phyloP scores from a whole-genome alignment of 2,329 filamentous ascomycete genomes.

The Didymella segeticola region DNA sequence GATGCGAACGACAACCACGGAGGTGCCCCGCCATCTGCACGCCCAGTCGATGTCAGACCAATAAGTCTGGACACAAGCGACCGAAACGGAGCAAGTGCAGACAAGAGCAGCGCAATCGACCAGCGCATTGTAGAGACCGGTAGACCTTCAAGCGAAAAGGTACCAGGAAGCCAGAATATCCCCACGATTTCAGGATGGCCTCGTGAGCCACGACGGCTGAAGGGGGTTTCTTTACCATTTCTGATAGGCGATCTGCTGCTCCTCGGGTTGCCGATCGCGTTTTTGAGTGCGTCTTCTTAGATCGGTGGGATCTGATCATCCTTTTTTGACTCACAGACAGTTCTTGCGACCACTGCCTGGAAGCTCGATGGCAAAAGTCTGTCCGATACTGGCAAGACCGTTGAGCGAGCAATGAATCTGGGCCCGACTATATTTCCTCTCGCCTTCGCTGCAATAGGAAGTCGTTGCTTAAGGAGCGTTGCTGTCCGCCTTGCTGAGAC shows the following conservation, averaged over 20 bases:
- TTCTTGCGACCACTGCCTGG: not conserved
- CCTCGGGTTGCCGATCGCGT: not conserved
- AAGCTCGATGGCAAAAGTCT: not conserved
- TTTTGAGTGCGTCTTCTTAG: not conserved
- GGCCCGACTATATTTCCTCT: conserved; percentile 2
- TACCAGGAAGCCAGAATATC: too few species aligned
- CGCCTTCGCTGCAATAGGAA: conserved; percentile 1
- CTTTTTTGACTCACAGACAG: not conserved
- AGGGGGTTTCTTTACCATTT: not conserved
- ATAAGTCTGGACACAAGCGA: too few species aligned
- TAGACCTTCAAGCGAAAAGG: too few species aligned
- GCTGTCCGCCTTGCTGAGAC: not conserved
- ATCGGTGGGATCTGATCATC: not conserved
- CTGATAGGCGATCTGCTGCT: not conserved
- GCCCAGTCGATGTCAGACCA: too few species aligned
- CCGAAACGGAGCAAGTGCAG: too few species aligned
- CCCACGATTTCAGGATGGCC: not conserved
- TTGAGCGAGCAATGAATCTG: not conserved
- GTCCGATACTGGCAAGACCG: not conserved
- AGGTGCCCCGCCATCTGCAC: too few species aligned
- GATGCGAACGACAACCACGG: too few species aligned
- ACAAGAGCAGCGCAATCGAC: too few species aligned
- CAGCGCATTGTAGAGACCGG: too few species aligned
- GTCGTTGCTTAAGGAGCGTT: conserved; percentile 1
- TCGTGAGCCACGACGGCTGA: not conserved